Base-by-base conservation (phyloP, 768 basidiomycete species). In the Rhodosporidiobolus odoratus region DNA sequence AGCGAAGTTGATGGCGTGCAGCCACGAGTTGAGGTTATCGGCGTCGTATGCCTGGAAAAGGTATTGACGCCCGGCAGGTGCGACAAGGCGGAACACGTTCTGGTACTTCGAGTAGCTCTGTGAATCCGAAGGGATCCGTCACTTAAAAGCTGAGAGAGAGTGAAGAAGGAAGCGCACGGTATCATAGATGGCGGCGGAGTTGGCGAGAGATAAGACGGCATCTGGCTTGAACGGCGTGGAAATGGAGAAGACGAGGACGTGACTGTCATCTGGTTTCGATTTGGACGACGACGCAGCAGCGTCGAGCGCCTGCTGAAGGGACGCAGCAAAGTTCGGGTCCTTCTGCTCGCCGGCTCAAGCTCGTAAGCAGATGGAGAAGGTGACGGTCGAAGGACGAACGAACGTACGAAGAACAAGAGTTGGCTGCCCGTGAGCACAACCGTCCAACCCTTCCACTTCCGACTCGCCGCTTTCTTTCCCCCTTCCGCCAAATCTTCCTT, bases 1-100 rank as follows among this genome's bases (percentile, higher is more conserved):
- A 4, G 92, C 92, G 78, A 96, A 98, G 80, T 99, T 99, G 77
- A 98, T 92, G 40, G 84, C 83, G 21, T 88, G 84, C 71, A 98
- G 87, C 96, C 96, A 99, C 72, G 88, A 85, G 75, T 93, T 89
- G 82, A 91, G 84, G 67, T 93, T 90, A 53, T 81, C 79, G 68
- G 88, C 87, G 75, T 85, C 83, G 19, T 82, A 77, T 10, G 89
- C 84, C 77, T 92, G 91, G 27, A 97, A 83, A 45, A 98, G 85
- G 68, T 89, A 86, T 74, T 92, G 89, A 1, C 91, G 88, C 17
- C 90, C 87, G 75, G 89, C 86, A 34, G 86, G 83, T 78, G 91
- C 83, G 35, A 86, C 83, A 67, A 97, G 84, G 32, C 91, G 87
- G 78, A 97, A 87, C 4, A 89, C 86, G 77, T 90, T 82, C 34